Evolutionary conservation across 129 eudicot species (phyloP), one percentile per base, ranked within the genome.

Genomic region (Saposhnikovia divaricata): DNA sequence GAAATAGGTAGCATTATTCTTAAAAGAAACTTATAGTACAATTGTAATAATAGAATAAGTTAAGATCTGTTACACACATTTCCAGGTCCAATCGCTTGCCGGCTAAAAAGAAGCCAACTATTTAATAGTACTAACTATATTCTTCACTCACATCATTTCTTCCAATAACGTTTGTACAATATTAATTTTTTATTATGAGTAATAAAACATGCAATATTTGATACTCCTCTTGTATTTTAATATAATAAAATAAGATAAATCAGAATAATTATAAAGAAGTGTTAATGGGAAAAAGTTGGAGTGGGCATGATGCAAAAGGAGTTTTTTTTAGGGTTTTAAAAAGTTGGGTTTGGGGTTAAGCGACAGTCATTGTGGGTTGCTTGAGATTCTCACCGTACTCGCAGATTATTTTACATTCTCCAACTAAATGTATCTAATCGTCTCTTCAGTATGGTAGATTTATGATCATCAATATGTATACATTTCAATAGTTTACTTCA

Each of bases 51-150:
- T n/a, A n/a, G n/a, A 66, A 28, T 11, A 28, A 66, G n/a, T 74
- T 74, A 15, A 74, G 59, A 31, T 28, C 59, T 74, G 77, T 74
- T 59, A 45, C 77, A 44, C 77, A 50, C 57, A 74, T 23, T 44
- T 74, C 77, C 59, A 74, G 14, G n/a, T 50, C 31, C 57, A 74
- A 74, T 45, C 77, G 34, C 57, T 13, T 74, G 77, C 77, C 77
- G 77, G 77, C 55, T n/a, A 74, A 74, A 74, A 74, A 74, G 77
- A 74, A 74, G 77, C 59, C 77, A 74, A 74, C 77, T 11, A 74
- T 74, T 12, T 44, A 31, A 31, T 31, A 45, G 12, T 74, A 74
- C 68, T 59, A 23, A 73, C 15, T 39, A 28, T 39, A 72, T 39
- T 72, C 39, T 72, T 72, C 27, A 10, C 23, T 19, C 38, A 2